These are phyloP conservation scores for Aspergillus hiratsukae DNA, from an alignment of 2,329 filamentous ascomycete genomes.

Conservation along the genomic window DNA sequence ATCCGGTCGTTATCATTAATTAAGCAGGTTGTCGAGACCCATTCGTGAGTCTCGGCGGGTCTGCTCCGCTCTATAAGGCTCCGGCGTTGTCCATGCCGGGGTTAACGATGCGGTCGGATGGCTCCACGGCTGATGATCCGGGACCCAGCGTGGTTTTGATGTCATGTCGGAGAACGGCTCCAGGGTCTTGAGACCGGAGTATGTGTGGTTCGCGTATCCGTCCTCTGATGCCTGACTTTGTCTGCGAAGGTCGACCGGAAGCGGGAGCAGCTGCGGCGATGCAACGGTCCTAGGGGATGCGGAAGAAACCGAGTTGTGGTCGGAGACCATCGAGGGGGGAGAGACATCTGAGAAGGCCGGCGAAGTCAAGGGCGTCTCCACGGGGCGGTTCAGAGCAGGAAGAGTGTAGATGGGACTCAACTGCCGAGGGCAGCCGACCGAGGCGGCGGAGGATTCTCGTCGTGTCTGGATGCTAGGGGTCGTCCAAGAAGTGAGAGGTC, in stretches of 20 bases:
- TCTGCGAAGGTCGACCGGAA: slow-evolving; percentile 34
- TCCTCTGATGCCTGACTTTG: slow-evolving; percentile 28
- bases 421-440: slow-evolving; percentile 22
- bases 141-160: slow-evolving; percentile 25
- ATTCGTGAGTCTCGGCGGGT: slow-evolving; percentile 36
- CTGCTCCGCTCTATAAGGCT: slow-evolving; percentile 14
- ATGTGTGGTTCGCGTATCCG: slow-evolving; percentile 15
- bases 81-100: slow-evolving; percentile 19
- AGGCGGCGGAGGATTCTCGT: slow-evolving; percentile 21
- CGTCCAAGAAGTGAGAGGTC: slow-evolving; percentile 20
- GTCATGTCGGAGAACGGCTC: slow-evolving; percentile 23
- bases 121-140: slow-evolving; percentile 26
- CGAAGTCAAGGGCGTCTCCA: slow-evolving; percentile 59
- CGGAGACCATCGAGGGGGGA: slow-evolving; percentile 67
- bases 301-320: slow-evolving; percentile 60
- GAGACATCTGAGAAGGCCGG: slow-evolving; percentile 62
- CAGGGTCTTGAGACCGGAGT: slow-evolving; percentile 14
- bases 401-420: slow-evolving; percentile 38
- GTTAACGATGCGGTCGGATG: slow-evolving; percentile 24
- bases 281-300: slow-evolving; percentile 50
- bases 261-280: slow-evolving; percentile 38
- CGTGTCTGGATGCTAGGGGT: slow-evolving; percentile 16
- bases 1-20: slow-evolving; percentile 27
- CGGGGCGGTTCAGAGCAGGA: slow-evolving; percentile 32
- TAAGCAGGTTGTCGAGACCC: slow-evolving; percentile 36